Evolutionary conservation across 768 basidiomycete species (phyloP).

Genomic region (Boletus subparvulus): DNA sequence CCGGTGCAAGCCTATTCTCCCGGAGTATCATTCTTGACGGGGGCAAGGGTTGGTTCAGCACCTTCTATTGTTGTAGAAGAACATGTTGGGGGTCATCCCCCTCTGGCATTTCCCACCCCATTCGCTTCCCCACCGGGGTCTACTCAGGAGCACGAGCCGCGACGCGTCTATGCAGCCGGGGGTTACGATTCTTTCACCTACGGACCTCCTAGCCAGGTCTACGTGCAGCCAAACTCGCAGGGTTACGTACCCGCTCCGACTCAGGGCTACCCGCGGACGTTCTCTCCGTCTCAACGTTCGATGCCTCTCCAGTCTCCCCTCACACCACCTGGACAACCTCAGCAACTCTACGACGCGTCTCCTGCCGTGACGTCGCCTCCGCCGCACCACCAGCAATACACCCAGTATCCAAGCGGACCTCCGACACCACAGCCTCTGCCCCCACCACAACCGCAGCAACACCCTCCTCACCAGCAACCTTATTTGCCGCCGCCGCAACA

Average conservation of each 20-base stretch:
- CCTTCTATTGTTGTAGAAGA: slow-evolving; percentile 24
- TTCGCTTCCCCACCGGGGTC: background rate
- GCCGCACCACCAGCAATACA: slow-evolving; percentile 15
- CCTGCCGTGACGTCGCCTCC: slow-evolving; percentile 1
- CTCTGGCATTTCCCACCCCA: slow-evolving; percentile 5
- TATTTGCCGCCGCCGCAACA: slow-evolving; percentile 5
- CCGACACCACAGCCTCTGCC: slow-evolving; percentile 10
- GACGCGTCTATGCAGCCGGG: background rate
- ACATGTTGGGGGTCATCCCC: background rate
- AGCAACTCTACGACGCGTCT: slow-evolving; percentile 9
- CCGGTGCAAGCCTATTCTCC: slow-evolving; percentile 6
- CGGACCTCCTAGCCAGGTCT: slow-evolving; percentile 5
- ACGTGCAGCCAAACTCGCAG: slow-evolving; percentile 13
- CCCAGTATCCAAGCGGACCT: slow-evolving; percentile 11
- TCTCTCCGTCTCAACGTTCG: slow-evolving; percentile 9
- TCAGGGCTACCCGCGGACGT: slow-evolving; percentile 3
- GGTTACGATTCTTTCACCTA: slow-evolving; percentile 1
- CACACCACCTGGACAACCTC: slow-evolving; percentile 11
- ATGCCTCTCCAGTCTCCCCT: slow-evolving; percentile 11
- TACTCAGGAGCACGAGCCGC: background rate
- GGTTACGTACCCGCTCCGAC: slow-evolving; percentile 2
- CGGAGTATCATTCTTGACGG: background rate
- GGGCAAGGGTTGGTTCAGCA: background rate
- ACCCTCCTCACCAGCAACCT: slow-evolving; percentile 9
- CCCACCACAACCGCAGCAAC: slow-evolving; percentile 13